Evolutionary conservation across 208 protist species (phyloP), one percentile per base, ranked within the genome.

Genomic region (Trypanosoma vivax): DNA sequence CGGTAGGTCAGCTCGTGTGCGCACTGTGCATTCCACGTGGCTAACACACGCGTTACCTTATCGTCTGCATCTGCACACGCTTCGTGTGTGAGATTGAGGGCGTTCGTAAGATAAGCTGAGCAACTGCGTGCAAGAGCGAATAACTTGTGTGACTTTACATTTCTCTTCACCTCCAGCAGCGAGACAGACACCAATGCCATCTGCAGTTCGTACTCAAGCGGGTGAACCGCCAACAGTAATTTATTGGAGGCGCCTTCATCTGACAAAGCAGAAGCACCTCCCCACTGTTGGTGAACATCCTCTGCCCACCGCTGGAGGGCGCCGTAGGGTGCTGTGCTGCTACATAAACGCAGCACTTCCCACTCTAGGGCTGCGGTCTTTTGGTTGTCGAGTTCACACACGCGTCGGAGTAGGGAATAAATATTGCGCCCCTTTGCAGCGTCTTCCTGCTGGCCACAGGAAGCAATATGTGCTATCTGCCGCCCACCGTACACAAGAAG

Each of bases 281-380:
- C 25, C 58, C 58, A 73, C 43, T 62, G 65, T 11, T 40, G 38
- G 5, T 64, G 10, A 6, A 84, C 50, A 11, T 61, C 61, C 45
- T 76, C 51, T 9, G 58, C 76, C 14, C 45, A 43, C 16, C 65
- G 70, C 21, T 56, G 51, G 38, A 91, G 51, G 0, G 55, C 46
- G 2, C 38, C 41, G 34, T 70, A 62, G 2, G 51, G 30, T 18
- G 42, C 46, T 2, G 69, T 65, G 21, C 70, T 54, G 0, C 70
- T 83, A 70, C 70, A 66, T 31, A 91, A 62, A 1, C 79, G 78
- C 57, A 88, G 51, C 14, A 72, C 62, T 59, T 91, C 72, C 75
- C 72, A 84, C 47, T 85, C 65, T 0, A 59, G 5, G 63, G 53
- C 45, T 48, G 54, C 50, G 30, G 34, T 19, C 37, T 52, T 11